Base-by-base conservation (phyloP, 202 grass and related monocot species). In the Dendrocalamus latiflorus region DNA sequence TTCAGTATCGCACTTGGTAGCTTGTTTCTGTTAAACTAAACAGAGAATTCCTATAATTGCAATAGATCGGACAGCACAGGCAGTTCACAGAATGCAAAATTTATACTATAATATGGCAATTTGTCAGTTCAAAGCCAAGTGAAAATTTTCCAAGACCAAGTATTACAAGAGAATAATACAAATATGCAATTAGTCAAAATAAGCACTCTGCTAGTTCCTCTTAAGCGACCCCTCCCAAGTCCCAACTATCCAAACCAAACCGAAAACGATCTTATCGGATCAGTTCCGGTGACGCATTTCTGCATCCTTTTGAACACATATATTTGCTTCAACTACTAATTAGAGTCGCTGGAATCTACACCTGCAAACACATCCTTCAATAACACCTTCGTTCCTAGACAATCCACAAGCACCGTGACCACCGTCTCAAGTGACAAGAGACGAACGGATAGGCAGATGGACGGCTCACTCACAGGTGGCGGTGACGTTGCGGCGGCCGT, bases 401-500 rank as follows among this genome's bases (percentile, higher is more conserved):
- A 82, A 65, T 25, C 24, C 18, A 50, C 18, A 82, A 60, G 57
- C 48, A 60, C 38, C 18, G 17, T 43, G 42, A 44, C 33, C 48
- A 76, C 3, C 20, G 2, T n/a, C 49, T 66, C 44, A 39, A 70
- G 71, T 75, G 16, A 6, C 61, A 30, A 73, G 16, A 38, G 33
- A 47, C 20, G 42, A 18, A 68, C 34, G 53, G 30, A 51, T 41
- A 65, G 17, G 25, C 5, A 49, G 62, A 26, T 17, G 48, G 2
- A 16, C 2, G 17, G 22, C 25, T 34, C 41, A 64, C 93, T 93
- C 77, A 99, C 93, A 96, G 0, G 85, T 89, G 45, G 91, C 64
- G 45, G 91, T 92, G 72, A 90, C 91, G 72, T 86, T 92, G 83
- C 81, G 65, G 61, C 81, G 87, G 67, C 91, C 89, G 57, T 99